A percentile compares a stretch with the other conserved stretches of the same genome.
phyloP scores from a whole-genome alignment of 2,329 filamentous ascomycete species.

The Eutypa lata region DNA sequence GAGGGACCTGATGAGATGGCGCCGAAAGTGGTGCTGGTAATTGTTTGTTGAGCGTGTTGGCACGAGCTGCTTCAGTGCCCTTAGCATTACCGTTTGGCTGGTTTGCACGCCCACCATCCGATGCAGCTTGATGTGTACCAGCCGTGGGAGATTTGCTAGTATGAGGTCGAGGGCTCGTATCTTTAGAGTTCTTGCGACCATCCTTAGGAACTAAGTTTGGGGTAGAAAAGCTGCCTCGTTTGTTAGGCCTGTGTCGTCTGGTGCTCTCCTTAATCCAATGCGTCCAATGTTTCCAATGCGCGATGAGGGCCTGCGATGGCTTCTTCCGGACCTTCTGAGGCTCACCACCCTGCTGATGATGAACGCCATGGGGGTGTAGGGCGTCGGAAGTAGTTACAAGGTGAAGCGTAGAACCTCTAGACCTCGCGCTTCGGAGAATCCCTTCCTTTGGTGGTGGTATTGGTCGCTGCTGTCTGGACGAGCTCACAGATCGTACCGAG shows the following conservation, averaged over 20 bases:
- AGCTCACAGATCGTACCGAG: constrained; percentile 70
- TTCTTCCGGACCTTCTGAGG: constrained; percentile 51
- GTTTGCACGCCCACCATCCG: constrained; percentile 46
- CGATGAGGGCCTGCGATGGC: constrained; percentile 56
- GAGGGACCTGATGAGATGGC: constrained; percentile 27
- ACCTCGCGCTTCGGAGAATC: constrained; percentile 63
- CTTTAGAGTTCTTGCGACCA: constrained; percentile 44
- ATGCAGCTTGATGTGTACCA: constrained; percentile 32
- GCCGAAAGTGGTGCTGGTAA: constrained; percentile 23
- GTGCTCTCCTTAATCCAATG: constrained; percentile 62
- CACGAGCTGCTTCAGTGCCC: constrained; percentile 20
- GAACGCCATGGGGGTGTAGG: constrained; percentile 36
- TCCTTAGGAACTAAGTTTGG: constrained; percentile 56
- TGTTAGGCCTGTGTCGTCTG: constrained; percentile 47
- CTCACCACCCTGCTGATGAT: constrained; percentile 20
- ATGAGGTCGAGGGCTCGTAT: constrained; percentile 54
- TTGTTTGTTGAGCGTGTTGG: constrained; percentile 22
- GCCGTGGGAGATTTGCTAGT: constrained; percentile 54
- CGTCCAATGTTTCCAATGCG: constrained; percentile 62
- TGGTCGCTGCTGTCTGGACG: constrained; percentile 71
- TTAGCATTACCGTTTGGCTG: constrained; percentile 50
- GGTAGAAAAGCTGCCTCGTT: constrained; percentile 54
- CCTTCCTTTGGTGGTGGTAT: constrained; percentile 85
- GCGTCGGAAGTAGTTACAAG: constrained; percentile 67
- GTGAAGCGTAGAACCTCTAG: constrained; percentile 81